phyloP scores from a whole-genome alignment of 148 eudicot species.

The Rheum nobile region DNA sequence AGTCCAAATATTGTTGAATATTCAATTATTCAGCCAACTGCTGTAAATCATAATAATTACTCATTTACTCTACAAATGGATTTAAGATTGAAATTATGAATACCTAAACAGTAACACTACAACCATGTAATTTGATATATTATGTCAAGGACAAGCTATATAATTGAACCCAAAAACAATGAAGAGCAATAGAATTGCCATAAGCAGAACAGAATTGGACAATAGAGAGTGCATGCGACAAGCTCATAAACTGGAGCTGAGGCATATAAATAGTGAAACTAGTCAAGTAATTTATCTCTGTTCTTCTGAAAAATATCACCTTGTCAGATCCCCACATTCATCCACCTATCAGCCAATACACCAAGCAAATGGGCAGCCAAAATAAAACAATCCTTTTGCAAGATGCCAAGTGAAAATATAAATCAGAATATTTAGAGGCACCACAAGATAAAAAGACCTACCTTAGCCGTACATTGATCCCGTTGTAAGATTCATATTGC shows the following conservation, averaged over 20 bases:
- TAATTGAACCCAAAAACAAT: not conserved
- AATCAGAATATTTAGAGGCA: not conserved
- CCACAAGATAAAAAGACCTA: constrained; percentile 17
- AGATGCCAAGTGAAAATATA: not conserved
- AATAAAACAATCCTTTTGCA: not conserved
- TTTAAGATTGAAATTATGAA: not conserved
- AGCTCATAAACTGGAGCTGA: not conserved
- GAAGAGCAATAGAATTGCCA: not conserved
- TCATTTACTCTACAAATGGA: not conserved
- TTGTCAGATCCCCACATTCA: not conserved
- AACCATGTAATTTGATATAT: not conserved
- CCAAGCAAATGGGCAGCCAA: not conserved
- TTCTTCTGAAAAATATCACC: not conserved
- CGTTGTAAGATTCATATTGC: constrained; percentile 93
- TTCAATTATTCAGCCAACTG: not conserved
- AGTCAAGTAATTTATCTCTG: not conserved
- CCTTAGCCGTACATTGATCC: constrained; percentile 90
- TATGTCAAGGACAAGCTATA: not conserved
- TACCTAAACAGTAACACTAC: not conserved
- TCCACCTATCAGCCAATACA: not conserved
- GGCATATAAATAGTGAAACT: not conserved
- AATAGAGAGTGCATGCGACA: not conserved
- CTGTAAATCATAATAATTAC: not conserved
- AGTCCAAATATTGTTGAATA: not conserved
- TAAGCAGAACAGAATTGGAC: not conserved